Evolutionary conservation across 495 filamentous ascomycete genomes (phyloP).

Genomic region (Penicillium bovifimosum): DNA sequence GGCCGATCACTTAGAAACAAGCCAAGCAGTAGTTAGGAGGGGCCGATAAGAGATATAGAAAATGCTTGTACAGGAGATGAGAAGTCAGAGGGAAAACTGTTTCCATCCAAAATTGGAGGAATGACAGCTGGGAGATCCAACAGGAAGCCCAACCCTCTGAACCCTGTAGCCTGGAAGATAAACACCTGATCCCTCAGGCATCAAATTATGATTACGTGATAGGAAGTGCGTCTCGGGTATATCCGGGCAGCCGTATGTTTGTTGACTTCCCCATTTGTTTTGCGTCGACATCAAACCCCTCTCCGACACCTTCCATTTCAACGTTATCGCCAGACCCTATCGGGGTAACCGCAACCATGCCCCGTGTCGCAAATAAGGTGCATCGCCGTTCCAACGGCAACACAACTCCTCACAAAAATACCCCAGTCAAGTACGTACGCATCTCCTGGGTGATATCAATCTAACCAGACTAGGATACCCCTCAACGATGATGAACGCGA

Average conservation of each 20-base stretch:
- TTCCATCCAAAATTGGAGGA: too few species aligned
- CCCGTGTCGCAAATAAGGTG: conserved; percentile 60
- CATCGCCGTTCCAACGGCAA: conserved; percentile 47
- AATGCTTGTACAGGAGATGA: background rate
- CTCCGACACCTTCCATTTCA: conserved; percentile 6
- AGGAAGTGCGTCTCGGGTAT: conserved; percentile 10
- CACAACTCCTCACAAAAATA: conserved; percentile 56
- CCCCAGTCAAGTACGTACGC: conserved; percentile 60
- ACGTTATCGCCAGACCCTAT: conserved; percentile 20
- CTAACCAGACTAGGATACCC: conserved; percentile 56
- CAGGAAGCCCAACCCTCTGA: background rate
- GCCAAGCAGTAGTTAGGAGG: background rate
- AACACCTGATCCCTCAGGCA: conserved; percentile 6
- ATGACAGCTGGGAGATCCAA: background rate
- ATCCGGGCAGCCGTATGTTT: conserved; percentile 28
- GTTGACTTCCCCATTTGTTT: conserved; percentile 34
- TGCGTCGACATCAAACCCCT: conserved; percentile 2
- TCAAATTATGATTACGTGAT: conserved; percentile 11
- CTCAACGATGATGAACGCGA: conserved; percentile 93
- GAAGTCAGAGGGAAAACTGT: background rate
- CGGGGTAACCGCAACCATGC: conserved; percentile 52
- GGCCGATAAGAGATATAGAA: background rate
- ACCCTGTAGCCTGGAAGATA: background rate
- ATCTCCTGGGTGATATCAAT: conserved; percentile 4
- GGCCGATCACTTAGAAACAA: background rate